These are phyloP conservation scores for Aspergillus panamensis DNA, from an alignment of 495 filamentous ascomycete species.

Conservation along the genomic window DNA sequence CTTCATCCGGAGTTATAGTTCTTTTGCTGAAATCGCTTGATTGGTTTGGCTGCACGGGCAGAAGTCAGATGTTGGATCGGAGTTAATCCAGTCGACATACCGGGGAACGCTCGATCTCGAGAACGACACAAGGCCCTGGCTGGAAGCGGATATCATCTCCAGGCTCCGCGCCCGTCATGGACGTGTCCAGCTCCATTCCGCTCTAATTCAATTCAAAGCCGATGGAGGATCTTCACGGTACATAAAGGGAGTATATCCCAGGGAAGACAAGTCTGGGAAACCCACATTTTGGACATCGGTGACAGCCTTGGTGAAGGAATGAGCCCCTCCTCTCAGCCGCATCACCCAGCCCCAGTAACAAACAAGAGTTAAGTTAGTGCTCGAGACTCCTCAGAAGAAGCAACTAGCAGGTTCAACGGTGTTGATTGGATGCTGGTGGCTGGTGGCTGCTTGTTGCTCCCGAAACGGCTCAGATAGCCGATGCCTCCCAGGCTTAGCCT, in stretches of 20 bases:
- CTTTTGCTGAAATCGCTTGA: not conserved
- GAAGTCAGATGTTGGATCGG: too few relatives aligned
- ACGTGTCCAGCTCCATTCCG: constrained; percentile 11
- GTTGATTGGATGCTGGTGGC: not conserved
- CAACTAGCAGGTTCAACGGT: not conserved
- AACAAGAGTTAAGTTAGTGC: not conserved
- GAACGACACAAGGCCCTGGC: constrained; percentile 5
- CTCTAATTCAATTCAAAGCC: too few relatives aligned
- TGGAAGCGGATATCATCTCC: constrained; percentile 6
- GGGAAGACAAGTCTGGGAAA: not conserved
- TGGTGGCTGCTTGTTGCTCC: not conserved
- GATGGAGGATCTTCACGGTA: not conserved
- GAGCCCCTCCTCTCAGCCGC: not conserved
- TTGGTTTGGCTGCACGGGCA: not conserved
- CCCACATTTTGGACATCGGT: not conserved
- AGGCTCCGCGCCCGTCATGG: constrained; percentile 5
- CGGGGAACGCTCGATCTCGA: not conserved
- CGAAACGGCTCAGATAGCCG: not conserved
- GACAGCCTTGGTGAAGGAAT: not conserved
- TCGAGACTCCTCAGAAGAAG: not conserved
- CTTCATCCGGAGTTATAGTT: not conserved
- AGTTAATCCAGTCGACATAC: not conserved
- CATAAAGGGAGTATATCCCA: not conserved
- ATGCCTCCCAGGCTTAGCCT: too few relatives aligned
- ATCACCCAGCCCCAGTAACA: not conserved